Evolutionary conservation across 2,329 filamentous ascomycete genomes (phyloP).

Genomic region (Oidium heveae): DNA sequence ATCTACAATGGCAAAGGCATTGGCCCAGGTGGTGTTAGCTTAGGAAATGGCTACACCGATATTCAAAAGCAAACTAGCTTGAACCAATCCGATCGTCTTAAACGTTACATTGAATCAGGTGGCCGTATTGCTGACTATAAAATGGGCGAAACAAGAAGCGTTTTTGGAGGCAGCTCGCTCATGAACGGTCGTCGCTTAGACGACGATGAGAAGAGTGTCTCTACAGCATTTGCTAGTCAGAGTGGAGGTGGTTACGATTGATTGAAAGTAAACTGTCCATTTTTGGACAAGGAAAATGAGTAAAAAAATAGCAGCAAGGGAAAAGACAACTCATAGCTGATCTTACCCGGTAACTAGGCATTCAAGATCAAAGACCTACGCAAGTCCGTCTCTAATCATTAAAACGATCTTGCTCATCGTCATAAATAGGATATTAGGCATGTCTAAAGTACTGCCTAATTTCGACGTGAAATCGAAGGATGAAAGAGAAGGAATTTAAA

Average conservation of each 20-base stretch:
- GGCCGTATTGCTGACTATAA: slow-evolving; percentile 35
- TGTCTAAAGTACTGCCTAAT: neutral
- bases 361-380: slow-evolving; percentile 6
- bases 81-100: slow-evolving; percentile 72
- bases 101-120: slow-evolving; percentile 77
- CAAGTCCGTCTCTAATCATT: slow-evolving; percentile 1
- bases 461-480: neutral
- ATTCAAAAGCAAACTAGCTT: slow-evolving; percentile 45
- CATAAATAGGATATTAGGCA: slow-evolving; percentile 1
- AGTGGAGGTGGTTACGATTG: slow-evolving; percentile 30
- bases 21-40: slow-evolving; percentile 67
- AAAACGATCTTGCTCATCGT: slow-evolving; percentile 1
- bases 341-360: slow-evolving; percentile 4
- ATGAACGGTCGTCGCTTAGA: slow-evolving; percentile 28
- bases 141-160: slow-evolving; percentile 32
- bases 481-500: neutral
- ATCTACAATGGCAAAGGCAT: slow-evolving; percentile 51
- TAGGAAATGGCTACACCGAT: slow-evolving; percentile 56
- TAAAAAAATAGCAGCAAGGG: slow-evolving; percentile 4
- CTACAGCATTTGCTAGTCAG: slow-evolving; percentile 90
- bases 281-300: slow-evolving; percentile 5
- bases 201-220: slow-evolving; percentile 88
- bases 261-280: slow-evolving; percentile 2
- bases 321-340: neutral
- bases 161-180: slow-evolving; percentile 34